Evolutionary conservation across 129 eudicot genomes (phyloP).

Genomic region (Arctium lappa): DNA sequence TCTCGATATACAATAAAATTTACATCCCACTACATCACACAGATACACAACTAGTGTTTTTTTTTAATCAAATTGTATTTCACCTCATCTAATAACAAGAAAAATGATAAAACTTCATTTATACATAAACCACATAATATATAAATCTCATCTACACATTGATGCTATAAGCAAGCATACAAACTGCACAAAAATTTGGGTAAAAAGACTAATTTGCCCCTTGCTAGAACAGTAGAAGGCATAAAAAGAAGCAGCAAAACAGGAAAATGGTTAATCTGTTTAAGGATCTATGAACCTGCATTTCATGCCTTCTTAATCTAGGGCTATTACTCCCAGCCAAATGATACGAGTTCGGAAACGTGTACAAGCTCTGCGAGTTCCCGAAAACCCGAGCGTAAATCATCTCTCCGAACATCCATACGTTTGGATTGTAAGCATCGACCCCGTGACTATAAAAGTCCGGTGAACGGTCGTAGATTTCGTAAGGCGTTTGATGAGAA

Average conservation of each 20-base stretch:
- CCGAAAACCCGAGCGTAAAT: conserved; percentile 63
- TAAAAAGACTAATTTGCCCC: conserved; percentile 2
- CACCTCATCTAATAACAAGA: not conserved
- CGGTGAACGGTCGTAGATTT: conserved; percentile 26
- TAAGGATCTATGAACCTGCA: conserved; percentile 57
- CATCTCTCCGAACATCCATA: conserved; percentile 64
- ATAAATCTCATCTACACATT: conserved; percentile 23
- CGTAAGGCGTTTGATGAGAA: conserved; percentile 28
- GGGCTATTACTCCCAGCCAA: conserved; percentile 41
- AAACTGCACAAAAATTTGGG: conserved; percentile 17
- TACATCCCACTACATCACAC: not conserved
- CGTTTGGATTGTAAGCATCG: conserved; percentile 22
- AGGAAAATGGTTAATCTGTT: conserved; percentile 50
- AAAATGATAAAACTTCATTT: conserved; percentile 9
- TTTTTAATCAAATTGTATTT: no score
- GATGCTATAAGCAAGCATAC: conserved; percentile 33
- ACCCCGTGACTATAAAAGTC: conserved; percentile 21
- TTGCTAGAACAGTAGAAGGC: conserved; percentile 49
- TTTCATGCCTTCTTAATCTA: conserved; percentile 52
- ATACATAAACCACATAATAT: conserved; percentile 13
- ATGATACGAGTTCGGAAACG: conserved; percentile 55
- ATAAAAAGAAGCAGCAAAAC: conserved; percentile 47
- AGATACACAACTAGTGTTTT: not conserved
- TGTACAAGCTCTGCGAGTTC: conserved; percentile 40
- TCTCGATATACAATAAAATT: no score